phyloP scores from a whole-genome alignment of 2,329 filamentous ascomycete species.

The Fusarium vanettenii region DNA sequence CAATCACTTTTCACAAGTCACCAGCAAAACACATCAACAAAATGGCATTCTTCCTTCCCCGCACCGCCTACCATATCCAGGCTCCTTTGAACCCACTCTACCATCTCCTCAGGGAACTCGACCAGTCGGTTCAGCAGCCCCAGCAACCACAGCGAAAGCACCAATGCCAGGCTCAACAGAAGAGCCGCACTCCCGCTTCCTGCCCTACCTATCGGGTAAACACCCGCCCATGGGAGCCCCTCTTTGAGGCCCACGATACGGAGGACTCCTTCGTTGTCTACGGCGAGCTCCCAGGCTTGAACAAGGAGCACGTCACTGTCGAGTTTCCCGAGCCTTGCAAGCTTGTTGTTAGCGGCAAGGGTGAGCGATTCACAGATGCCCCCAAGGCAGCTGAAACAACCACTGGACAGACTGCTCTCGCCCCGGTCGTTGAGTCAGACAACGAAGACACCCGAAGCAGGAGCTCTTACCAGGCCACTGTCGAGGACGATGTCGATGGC shows the following conservation, averaged over 20 bases:
- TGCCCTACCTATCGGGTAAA: not conserved
- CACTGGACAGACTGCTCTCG: constrained; percentile 63
- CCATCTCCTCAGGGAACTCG: constrained; percentile 16
- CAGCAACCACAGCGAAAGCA: constrained; percentile 18
- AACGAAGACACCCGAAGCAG: constrained; percentile 23
- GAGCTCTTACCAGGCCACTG: constrained; percentile 24
- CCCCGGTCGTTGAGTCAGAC: constrained; percentile 44
- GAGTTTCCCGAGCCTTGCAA: constrained; percentile 81
- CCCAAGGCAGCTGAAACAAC: not conserved
- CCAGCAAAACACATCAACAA: not conserved
- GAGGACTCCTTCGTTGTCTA: constrained; percentile 76
- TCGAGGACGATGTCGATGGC: constrained; percentile 20
- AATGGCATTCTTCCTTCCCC: constrained; percentile 15
- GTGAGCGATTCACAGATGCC: constrained; percentile 65
- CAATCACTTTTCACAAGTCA: not conserved
- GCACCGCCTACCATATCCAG: constrained; percentile 11
- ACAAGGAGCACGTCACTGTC: constrained; percentile 76
- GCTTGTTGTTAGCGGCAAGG: constrained; percentile 73
- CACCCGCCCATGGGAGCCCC: constrained; percentile 67
- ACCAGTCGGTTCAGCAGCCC: constrained; percentile 19
- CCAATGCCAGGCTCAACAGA: constrained; percentile 20
- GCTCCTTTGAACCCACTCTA: constrained; percentile 20
- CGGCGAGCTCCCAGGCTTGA: constrained; percentile 79
- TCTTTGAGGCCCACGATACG: constrained; percentile 78
- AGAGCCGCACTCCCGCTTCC: not conserved